Base-by-base conservation (phyloP, 2,329 filamentous ascomycete genomes). In the Scedosporium apiospermum region DNA sequence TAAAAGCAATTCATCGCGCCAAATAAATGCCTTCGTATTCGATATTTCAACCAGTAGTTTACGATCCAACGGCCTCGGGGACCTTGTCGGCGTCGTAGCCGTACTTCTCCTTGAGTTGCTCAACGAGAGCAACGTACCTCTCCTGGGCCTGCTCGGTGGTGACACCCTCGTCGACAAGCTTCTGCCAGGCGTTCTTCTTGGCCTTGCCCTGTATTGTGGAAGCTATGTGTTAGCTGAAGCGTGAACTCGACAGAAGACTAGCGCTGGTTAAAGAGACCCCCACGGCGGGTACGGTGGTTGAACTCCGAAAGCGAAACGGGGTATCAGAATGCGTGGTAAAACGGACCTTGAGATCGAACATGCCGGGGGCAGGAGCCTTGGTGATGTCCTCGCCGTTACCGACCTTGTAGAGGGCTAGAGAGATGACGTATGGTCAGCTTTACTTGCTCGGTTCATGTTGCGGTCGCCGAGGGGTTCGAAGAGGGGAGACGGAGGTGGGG, bases 121-220 rank as follows among this genome's bases (percentile, higher is more conserved):
- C 86, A 66, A 95, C 85, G 65, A 88, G 78, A 68, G 81, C 79
- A 69, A 96, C 83, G 77, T 96, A 97, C 71, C 83, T 78, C 73
- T 85, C 80, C 83, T 96, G 88, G 21, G 92, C 92, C 67, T 86
- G 75, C 66, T 88, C 82, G 65, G 83, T 71, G 65, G 81, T 84
- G 67, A 86, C 72, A 60, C 82, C 84, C 64, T 86, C 81, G 65
- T 92, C 83, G 70, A 85, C 83, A 65, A 86, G 70, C 71, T 86
- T 82, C 76, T 91, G 78, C 91, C 91, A 96, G 62, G 88, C 85
- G 69, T 80, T 82, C 78, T 87, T 84, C 83, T 96, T 96, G 70
- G 85, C 85, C 79, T 95, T 96, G 77, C 80, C 86, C 89, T 91
- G 69, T 67, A 60, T 61, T 67, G 12, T 44, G 27, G 9, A 23